These are phyloP conservation scores for Coelastrella sp. DNA, from an alignment of 139 green algal genomes.

Conservation along the genomic window DNA sequence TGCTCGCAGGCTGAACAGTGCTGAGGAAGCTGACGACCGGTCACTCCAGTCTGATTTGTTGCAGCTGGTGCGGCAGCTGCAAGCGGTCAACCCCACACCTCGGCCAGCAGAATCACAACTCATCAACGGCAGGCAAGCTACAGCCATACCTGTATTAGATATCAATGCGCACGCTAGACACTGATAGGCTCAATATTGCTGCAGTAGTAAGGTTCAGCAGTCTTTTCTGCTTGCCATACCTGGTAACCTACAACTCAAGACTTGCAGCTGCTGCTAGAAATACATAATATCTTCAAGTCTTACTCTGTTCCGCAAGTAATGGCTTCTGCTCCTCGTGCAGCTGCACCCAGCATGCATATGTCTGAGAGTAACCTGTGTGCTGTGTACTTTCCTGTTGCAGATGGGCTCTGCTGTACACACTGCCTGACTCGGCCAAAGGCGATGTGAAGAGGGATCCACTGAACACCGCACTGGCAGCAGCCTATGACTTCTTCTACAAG, in stretches of 20 bases:
- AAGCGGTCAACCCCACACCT: constrained; percentile 11
- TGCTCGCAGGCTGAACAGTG: constrained; percentile 28
- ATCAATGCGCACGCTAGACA: background rate
- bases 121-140: constrained; percentile 36
- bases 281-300: no score
- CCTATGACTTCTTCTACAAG: constrained; percentile 54
- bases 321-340: no score
- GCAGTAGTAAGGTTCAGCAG: background rate
- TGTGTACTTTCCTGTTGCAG: background rate
- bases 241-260: no score
- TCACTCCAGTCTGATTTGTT: background rate
- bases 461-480: constrained; percentile 33
- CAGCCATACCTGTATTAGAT: background rate
- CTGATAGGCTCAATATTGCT: background rate
- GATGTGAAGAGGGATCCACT: constrained; percentile 30
- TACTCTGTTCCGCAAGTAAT: no score
- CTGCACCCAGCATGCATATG: background rate
- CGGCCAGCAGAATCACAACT: constrained; percentile 33
- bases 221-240: background rate
- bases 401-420: constrained; percentile 47
- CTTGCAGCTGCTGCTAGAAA: no score
- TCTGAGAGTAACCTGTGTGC: background rate
- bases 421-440: constrained; percentile 37
- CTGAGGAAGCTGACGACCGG: constrained; percentile 30
- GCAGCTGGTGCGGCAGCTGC: constrained; percentile 1